A percentile compares a stretch with the other conserved stretches of the same genome.
Conservation (phyloP, 805 yeast genomes). For the Wickerhamomyces canadensis region DNA sequence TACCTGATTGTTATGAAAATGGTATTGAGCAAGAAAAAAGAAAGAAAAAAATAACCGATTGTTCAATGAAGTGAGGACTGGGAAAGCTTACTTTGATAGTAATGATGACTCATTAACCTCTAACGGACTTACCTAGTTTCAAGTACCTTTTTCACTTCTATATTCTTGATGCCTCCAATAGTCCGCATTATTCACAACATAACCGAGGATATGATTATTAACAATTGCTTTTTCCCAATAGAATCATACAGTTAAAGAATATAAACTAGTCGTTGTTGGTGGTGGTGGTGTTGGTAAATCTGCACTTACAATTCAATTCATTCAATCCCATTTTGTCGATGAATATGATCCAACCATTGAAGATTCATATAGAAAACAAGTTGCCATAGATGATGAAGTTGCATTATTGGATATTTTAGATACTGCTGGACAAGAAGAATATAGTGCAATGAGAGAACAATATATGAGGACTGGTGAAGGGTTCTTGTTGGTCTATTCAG, state of each 20-base stretch:
- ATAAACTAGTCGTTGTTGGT: conserved; percentile 92
- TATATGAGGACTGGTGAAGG: conserved; percentile 97
- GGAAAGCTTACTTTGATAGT: too few relatives aligned
- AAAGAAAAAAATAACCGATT: too few relatives aligned
- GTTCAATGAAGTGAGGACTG: too few relatives aligned
- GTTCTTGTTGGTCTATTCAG: conserved; percentile 80
- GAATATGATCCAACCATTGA: conserved; percentile 99
- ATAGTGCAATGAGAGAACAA: conserved; percentile 88
- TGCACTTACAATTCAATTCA: conserved; percentile 90
- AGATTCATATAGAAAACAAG: conserved; percentile 83
- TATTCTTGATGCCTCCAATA: neutral
- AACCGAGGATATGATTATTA: too few relatives aligned
- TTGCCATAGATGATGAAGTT: conserved; percentile 74
- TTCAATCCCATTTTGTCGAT: conserved; percentile 92
- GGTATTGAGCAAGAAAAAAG: too few relatives aligned
- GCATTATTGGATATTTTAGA: conserved; percentile 84
- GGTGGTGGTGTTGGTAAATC: conserved; percentile 99
- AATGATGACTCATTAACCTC: too few relatives aligned
- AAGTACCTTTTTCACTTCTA: too few relatives aligned
- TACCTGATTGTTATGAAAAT: too few relatives aligned
- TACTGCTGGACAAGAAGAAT: conserved; percentile 98
- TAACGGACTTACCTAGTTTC: too few relatives aligned
- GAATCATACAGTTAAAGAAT: conserved; percentile 54
- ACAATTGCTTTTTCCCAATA: conserved; percentile 1
- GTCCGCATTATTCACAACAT: neutral